phyloP scores from a whole-genome alignment of 192 early-diverging fungal species.

The Phlyctochytrium bullatum region DNA sequence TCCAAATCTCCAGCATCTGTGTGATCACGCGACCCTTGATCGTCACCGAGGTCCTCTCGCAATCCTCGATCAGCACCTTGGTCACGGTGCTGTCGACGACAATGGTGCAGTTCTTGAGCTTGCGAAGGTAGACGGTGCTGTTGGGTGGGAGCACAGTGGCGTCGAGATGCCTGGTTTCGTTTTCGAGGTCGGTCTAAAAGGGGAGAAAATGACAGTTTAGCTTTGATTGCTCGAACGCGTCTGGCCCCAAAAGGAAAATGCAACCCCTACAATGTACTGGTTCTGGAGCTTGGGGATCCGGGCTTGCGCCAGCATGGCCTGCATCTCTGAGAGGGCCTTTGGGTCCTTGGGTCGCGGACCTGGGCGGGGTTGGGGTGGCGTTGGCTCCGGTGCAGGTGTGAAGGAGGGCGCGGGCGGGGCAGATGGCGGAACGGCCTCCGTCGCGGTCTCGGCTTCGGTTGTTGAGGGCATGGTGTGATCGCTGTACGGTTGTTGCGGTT shows the following conservation, averaged over 20 bases:
- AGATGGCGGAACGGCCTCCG: too few species aligned
- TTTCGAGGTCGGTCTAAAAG: not conserved
- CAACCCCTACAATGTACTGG: not conserved
- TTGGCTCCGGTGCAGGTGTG: too few species aligned
- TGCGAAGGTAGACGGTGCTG: slow-evolving; percentile 9
- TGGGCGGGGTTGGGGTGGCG: not conserved
- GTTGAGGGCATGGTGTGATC: too few species aligned
- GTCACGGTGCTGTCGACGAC: slow-evolving; percentile 6
- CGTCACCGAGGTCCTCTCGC: not conserved
- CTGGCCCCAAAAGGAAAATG: not conserved
- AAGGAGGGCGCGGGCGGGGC: too few species aligned
- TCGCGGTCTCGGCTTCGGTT: too few species aligned
- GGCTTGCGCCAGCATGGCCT: not conserved
- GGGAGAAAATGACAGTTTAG: not conserved
- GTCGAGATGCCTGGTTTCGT: not conserved
- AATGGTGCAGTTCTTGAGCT: not conserved
- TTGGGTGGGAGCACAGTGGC: not conserved
- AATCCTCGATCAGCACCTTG: slow-evolving; percentile 16
- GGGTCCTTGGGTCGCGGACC: not conserved
- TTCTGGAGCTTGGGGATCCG: not conserved
- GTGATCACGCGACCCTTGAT: slow-evolving; percentile 4
- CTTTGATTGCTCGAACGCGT: not conserved
- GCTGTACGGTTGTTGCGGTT: not conserved
- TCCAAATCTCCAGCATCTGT: slow-evolving; percentile 14
- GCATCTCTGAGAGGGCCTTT: not conserved